Evolutionary conservation across 1,139 yeast genomes (phyloP).

Genomic region (Taphrina sp.): DNA sequence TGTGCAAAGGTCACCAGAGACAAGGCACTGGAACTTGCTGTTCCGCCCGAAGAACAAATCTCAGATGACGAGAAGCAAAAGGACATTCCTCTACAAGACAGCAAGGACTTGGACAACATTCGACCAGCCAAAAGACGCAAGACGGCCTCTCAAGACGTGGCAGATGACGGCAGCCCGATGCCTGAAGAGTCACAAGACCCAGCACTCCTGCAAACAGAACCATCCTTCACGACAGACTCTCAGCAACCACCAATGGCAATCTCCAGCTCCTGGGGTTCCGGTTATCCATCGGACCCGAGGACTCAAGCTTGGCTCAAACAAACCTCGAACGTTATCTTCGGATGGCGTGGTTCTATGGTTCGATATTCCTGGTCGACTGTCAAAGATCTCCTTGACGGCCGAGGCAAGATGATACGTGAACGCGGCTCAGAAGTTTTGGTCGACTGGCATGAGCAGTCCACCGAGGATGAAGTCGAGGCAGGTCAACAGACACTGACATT

Average conservation of each 20-base stretch:
- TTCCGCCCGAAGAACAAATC: too few species aligned
- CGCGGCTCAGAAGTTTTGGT: conserved; percentile 1
- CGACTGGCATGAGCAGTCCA: conserved; percentile 10
- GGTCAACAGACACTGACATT: conserved; percentile 15
- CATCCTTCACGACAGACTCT: conserved; percentile 37
- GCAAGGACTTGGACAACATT: neutral
- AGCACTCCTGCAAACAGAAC: neutral
- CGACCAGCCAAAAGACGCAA: neutral
- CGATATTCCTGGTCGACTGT: conserved; percentile 96
- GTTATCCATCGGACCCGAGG: conserved; percentile 90
- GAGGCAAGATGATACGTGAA: neutral
- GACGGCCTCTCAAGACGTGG: neutral
- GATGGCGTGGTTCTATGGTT: conserved; percentile 71
- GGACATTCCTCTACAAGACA: too few species aligned
- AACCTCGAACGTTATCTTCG: conserved; percentile 69
- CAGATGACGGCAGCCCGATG: too few species aligned
- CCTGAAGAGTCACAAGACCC: conserved; percentile 37
- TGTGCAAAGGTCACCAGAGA: conserved; percentile 97
- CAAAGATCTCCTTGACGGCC: conserved; percentile 58
- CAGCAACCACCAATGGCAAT: conserved; percentile 41
- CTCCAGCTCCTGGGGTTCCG: conserved; percentile 44
- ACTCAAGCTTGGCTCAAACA: conserved; percentile 69
- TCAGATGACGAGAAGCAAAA: too few species aligned
- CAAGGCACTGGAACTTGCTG: conserved; percentile 51
- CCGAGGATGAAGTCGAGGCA: conserved; percentile 10